phyloP scores from a whole-genome alignment of 2,329 filamentous ascomycete species.

The Zymoseptoria passerinii region DNA sequence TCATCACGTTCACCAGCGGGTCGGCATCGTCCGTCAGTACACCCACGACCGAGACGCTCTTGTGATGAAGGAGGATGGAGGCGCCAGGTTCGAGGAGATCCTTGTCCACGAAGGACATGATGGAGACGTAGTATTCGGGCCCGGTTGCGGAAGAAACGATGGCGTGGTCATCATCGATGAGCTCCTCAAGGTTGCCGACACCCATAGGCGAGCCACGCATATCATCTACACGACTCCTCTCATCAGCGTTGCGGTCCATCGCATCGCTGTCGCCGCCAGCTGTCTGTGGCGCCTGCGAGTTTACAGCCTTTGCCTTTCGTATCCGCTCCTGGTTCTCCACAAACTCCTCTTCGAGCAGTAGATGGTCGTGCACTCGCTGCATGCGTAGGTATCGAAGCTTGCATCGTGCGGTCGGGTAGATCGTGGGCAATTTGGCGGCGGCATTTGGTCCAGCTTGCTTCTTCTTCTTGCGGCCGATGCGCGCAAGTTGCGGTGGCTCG shows the following conservation, averaged over 20 bases:
- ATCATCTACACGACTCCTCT: slow-evolving; percentile 89
- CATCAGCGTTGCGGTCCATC: slow-evolving; percentile 83
- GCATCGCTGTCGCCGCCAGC: slow-evolving; percentile 62
- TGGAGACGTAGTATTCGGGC: slow-evolving; percentile 97
- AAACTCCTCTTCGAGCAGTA: slow-evolving; percentile 94
- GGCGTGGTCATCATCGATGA: slow-evolving; percentile 98
- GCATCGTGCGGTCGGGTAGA: slow-evolving; percentile 94
- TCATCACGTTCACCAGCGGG: slow-evolving; percentile 95
- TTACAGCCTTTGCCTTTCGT: slow-evolving; percentile 82
- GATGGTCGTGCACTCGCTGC: slow-evolving; percentile 96
- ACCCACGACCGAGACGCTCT: slow-evolving; percentile 94
- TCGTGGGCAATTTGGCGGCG: slow-evolving; percentile 84
- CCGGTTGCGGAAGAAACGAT: slow-evolving; percentile 97
- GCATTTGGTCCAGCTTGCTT: slow-evolving; percentile 88
- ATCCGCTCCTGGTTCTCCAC: slow-evolving; percentile 97
- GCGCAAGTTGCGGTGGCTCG: slow-evolving; percentile 94
- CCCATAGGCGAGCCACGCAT: slow-evolving; percentile 99
- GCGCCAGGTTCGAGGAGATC: slow-evolving; percentile 93
- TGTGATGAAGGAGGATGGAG: slow-evolving; percentile 91
- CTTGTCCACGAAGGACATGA: slow-evolving; percentile 99
- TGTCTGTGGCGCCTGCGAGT: slow-evolving; percentile 51
- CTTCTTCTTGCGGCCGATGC: slow-evolving; percentile 97
- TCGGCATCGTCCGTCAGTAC: slow-evolving; percentile 95
- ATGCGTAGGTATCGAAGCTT: slow-evolving; percentile 94
- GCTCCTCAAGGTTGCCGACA: slow-evolving; percentile 92